phyloP scores from a whole-genome alignment of 331 rosid species.

The Telfairia occidentalis region DNA sequence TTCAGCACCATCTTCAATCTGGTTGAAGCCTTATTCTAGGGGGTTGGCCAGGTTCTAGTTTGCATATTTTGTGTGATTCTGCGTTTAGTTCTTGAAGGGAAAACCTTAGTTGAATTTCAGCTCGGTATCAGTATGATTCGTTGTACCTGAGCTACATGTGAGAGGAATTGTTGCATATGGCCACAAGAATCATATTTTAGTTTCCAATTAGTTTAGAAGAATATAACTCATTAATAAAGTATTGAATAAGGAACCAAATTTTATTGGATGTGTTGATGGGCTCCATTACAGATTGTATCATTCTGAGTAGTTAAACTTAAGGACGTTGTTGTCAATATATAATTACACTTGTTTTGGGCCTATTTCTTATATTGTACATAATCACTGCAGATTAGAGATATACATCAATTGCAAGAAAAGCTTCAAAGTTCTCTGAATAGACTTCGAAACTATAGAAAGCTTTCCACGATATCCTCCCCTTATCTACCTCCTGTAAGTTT shows the following conservation, averaged over 20 bases:
- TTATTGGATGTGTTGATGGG: neutral
- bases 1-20: neutral
- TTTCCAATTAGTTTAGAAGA: neutral
- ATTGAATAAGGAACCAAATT: neutral
- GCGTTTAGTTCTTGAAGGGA: neutral
- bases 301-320: neutral
- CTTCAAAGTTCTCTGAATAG: constrained; percentile 11
- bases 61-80: neutral
- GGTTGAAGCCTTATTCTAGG: neutral
- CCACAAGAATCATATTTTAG: neutral
- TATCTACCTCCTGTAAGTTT: constrained; percentile 7
- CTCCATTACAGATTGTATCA: neutral
- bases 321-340: neutral
- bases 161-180: neutral
- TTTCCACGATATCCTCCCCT: neutral
- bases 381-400: constrained; percentile 1
- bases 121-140: neutral
- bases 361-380: neutral
- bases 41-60: neutral
- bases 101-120: neutral
- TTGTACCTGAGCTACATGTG: neutral
- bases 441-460: neutral
- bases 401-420: constrained; percentile 4
- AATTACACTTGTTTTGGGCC: neutral
- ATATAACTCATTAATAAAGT: neutral